phyloP scores from a whole-genome alignment of 2,329 filamentous ascomycete genomes.

The Colletotrichum sp. region DNA sequence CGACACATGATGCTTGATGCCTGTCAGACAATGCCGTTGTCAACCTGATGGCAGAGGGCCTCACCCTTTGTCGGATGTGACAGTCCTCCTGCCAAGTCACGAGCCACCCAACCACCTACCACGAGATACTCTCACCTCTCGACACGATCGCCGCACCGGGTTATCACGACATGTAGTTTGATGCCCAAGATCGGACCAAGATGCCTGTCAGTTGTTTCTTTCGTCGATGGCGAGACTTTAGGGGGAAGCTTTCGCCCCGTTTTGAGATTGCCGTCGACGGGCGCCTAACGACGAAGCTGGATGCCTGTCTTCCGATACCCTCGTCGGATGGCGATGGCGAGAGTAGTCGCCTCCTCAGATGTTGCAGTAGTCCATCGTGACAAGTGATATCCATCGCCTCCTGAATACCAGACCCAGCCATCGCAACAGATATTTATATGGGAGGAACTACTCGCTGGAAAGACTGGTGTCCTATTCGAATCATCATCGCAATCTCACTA shows the following conservation, averaged over 20 bases:
- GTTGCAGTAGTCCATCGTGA: neutral
- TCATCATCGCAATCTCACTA: neutral
- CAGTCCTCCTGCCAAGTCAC: neutral
- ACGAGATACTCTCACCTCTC: neutral
- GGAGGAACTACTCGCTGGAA: neutral
- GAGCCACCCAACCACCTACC: neutral
- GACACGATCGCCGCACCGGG: neutral
- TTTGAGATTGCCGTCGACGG: neutral
- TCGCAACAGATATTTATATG: neutral
- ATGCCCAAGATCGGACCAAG: neutral
- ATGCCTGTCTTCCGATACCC: neutral
- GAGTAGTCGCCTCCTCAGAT: neutral
- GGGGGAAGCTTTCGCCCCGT: neutral
- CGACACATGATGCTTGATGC: neutral
- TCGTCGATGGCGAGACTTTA: neutral
- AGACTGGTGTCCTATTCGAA: too few species aligned
- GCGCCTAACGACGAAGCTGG: neutral
- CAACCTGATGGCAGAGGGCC: neutral
- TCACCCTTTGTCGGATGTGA: neutral
- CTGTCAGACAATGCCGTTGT: neutral
- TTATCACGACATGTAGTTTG: neutral
- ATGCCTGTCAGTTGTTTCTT: neutral
- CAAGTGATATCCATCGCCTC: neutral
- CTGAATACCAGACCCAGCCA: neutral
- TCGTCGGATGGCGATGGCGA: neutral